Evolutionary conservation across 2,329 filamentous ascomycete species (phyloP).

Genomic region (Eutypa lata): DNA sequence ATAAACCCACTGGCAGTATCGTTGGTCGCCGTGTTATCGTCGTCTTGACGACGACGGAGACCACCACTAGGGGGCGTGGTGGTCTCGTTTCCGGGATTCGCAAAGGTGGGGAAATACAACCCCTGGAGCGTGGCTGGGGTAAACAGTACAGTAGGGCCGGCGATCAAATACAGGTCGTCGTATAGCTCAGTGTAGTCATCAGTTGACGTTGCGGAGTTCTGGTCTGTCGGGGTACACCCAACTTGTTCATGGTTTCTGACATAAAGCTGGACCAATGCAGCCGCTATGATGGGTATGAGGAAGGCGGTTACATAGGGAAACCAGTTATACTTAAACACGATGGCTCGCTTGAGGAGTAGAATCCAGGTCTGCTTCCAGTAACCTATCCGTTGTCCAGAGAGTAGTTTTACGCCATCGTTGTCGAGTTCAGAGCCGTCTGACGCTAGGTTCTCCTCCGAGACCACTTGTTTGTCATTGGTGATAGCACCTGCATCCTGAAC

Average conservation of each 20-base stretch:
- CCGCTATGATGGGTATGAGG: slow-evolving; percentile 73
- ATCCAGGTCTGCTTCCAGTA: slow-evolving; percentile 69
- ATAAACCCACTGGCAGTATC: slow-evolving; percentile 19
- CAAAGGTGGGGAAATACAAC: slow-evolving; percentile 41
- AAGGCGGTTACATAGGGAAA: slow-evolving; percentile 73
- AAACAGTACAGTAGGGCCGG: slow-evolving; percentile 44
- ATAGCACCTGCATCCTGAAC: slow-evolving; percentile 4
- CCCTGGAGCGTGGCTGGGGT: slow-evolving; percentile 22
- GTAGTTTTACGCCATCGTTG: slow-evolving; percentile 49
- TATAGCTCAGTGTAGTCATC: slow-evolving; percentile 30
- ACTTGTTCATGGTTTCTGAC: slow-evolving; percentile 43
- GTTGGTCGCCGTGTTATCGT: slow-evolving; percentile 12
- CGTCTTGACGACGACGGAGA: slow-evolving; percentile 1
- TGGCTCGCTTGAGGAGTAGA: slow-evolving; percentile 73
- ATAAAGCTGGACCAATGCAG: slow-evolving; percentile 76
- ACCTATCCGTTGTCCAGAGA: slow-evolving; percentile 67
- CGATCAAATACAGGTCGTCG: slow-evolving; percentile 35
- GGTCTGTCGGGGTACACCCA: slow-evolving; percentile 28
- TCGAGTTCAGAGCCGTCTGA: slow-evolving; percentile 16
- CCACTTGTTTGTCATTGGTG: slow-evolving; percentile 20
- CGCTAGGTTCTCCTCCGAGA: slow-evolving; percentile 17
- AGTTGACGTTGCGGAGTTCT: slow-evolving; percentile 32
- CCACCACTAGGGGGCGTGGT: slow-evolving; percentile 1
- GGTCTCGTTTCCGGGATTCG: slow-evolving; percentile 1
- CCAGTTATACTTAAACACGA: slow-evolving; percentile 74